phyloP scores from a whole-genome alignment of 306 rosid species.

The Pterocarpus macrocarpus region DNA sequence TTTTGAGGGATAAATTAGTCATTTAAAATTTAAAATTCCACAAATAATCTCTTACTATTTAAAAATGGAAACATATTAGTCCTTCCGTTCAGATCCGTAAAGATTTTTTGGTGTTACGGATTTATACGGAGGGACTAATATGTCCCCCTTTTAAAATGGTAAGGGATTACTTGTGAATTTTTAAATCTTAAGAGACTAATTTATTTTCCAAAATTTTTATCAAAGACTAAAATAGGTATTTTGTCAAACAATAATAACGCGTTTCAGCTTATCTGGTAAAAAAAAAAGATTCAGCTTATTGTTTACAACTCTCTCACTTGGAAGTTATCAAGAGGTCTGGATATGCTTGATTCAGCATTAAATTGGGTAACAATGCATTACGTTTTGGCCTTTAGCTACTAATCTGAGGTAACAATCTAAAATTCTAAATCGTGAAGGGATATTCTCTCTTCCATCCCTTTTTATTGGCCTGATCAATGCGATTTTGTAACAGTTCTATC shows the following conservation, averaged over 20 bases:
- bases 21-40: too few species aligned
- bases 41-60: too few species aligned
- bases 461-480: constrained; percentile 84
- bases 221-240: too few species aligned
- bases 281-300: neutral
- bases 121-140: too few species aligned
- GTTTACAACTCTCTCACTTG: neutral
- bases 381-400: constrained; percentile 24
- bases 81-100: too few species aligned
- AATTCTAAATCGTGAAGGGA: constrained; percentile 59
- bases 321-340: neutral
- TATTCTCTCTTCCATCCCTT: constrained; percentile 95
- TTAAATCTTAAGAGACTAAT: too few species aligned
- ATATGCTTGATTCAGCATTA: constrained; percentile 40
- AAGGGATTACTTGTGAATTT: too few species aligned
- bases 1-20: too few species aligned
- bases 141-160: too few species aligned
- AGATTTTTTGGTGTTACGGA: too few species aligned
- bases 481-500: constrained; percentile 64
- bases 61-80: too few species aligned
- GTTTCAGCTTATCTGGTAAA: neutral
- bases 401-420: constrained; percentile 27
- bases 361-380: constrained; percentile 31
- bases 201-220: too few species aligned
- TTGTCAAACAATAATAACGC: constrained; percentile 3